These are phyloP conservation scores for Mesembryanthemum crystallinum DNA, from an alignment of 148 eudicot species.

Conservation along the genomic window DNA sequence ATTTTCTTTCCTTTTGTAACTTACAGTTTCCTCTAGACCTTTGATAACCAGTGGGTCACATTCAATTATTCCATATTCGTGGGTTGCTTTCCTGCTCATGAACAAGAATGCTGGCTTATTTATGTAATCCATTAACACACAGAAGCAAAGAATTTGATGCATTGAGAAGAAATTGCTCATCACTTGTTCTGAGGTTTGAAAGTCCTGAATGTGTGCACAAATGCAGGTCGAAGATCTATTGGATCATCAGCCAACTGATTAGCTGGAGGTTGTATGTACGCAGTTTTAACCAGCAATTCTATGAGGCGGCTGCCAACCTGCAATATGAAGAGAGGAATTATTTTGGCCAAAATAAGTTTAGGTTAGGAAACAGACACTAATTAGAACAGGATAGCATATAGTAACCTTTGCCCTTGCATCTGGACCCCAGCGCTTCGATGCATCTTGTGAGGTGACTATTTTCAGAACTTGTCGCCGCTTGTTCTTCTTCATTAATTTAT, in stretches of 20 bases:
- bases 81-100: conserved; percentile 44
- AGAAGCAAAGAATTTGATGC: background rate
- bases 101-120: conserved; percentile 16
- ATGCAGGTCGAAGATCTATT: conserved; percentile 91
- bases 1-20: conserved; percentile 12
- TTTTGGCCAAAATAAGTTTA: conserved; percentile 4
- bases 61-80: conserved; percentile 74
- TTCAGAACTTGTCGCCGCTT: conserved; percentile 59
- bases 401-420: conserved; percentile 83
- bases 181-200: conserved; percentile 51
- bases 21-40: conserved; percentile 86
- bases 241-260: conserved; percentile 53
- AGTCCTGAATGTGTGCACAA: conserved; percentile 57
- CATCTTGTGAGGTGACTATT: conserved; percentile 51
- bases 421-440: conserved; percentile 61
- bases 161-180: conserved; percentile 13
- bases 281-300: conserved; percentile 77
- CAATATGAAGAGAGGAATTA: conserved; percentile 18
- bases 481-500: conserved; percentile 71
- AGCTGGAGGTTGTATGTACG: conserved; percentile 73
- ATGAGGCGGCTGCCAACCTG: conserved; percentile 90
- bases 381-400: conserved; percentile 1
- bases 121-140: conserved; percentile 9
- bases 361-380: background rate
- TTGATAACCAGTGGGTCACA: conserved; percentile 73